Evolutionary conservation across 257 asterid genomes (phyloP), one percentile per base, ranked within the genome.

Genomic region (Gentiana dahurica): DNA sequence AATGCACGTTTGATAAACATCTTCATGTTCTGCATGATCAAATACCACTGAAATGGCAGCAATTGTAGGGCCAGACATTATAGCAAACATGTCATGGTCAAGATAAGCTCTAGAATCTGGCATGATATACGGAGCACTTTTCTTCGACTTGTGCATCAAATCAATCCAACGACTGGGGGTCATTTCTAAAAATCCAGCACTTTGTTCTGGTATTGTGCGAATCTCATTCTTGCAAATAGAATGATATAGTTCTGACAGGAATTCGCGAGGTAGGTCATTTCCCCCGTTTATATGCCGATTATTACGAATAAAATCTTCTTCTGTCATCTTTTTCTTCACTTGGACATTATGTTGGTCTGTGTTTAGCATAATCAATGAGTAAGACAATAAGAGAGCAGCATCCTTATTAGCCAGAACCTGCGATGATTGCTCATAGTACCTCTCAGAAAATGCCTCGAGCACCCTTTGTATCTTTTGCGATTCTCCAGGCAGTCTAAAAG

Each of bases 381-480:
- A 90, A 4, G 98, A 90, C 61, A 90, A 72, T 80, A 87, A 71
- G 34, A 90, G 84, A 61, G 98, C 91, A 65, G 95, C 98, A 70
- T 90, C 96, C 73, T 82, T 90, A 64, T 90, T 90, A 54, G 95
- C 96, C 65, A 90, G 71, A 52, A 90, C 84, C 68, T 58, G 85
- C 0, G 91, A 89, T 34, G 98, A 87, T 66, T 91, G 96, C 79
- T 85, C 98, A 53, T 87, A 91, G 61, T 81, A 87, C 79, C 98
- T 81, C 73, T 84, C 98, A 34, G 96, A 88, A 70, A 91, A 91
- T 58, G 95, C 98, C 82, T 87, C 96, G 2, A 91, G 96, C 69
- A 91, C 96, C 70, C 98, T 85, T 57, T 88, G 95, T 66, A 91
- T 91, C 89, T 91, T 91, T 70, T 91, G 98, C 56, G 98, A 91